A percentile compares a stretch with the other conserved stretches of the same genome.
phyloP scores from a whole-genome alignment of 164 flowering plant genomes.

The Stephania japonica region DNA sequence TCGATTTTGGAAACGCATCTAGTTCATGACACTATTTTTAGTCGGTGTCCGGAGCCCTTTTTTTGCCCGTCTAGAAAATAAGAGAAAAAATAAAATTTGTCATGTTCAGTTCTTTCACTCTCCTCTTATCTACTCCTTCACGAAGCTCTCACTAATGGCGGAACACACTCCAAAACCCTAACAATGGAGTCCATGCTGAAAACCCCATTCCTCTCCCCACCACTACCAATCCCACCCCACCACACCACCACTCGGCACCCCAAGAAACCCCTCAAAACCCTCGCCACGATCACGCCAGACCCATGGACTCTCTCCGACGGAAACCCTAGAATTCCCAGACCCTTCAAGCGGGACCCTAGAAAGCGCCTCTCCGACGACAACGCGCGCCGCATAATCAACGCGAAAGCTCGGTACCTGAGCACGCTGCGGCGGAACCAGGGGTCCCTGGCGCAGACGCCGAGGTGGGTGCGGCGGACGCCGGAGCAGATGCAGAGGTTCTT shows the following conservation, averaged over 20 bases:
- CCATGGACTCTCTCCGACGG: conserved; percentile 78
- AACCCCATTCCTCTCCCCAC: conserved; percentile 34
- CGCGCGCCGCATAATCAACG: conserved; percentile 78
- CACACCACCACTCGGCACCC: conserved; percentile 14
- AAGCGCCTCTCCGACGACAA: conserved; percentile 77
- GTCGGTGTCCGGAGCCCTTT: no score
- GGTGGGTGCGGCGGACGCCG: conserved; percentile 75
- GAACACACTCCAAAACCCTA: no score
- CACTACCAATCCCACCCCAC: conserved; percentile 2
- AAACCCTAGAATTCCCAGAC: conserved; percentile 39
- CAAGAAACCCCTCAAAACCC: conserved; percentile 15
- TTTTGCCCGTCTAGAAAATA: no score
- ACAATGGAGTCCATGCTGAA: conserved; percentile 19
- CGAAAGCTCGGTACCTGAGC: conserved; percentile 62
- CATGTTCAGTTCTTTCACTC: no score
- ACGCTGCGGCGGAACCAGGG: conserved; percentile 65
- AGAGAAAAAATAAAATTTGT: no score
- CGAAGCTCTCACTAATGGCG: background rate
- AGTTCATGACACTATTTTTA: no score
- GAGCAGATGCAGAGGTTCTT: conserved; percentile 85
- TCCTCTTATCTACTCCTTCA: background rate
- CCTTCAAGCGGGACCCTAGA: conserved; percentile 47
- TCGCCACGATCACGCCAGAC: conserved; percentile 45
- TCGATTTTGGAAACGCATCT: no score
- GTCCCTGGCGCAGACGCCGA: conserved; percentile 59